phyloP scores from a whole-genome alignment of 2,329 filamentous ascomycete species.

The Ceratocystis albifundus region DNA sequence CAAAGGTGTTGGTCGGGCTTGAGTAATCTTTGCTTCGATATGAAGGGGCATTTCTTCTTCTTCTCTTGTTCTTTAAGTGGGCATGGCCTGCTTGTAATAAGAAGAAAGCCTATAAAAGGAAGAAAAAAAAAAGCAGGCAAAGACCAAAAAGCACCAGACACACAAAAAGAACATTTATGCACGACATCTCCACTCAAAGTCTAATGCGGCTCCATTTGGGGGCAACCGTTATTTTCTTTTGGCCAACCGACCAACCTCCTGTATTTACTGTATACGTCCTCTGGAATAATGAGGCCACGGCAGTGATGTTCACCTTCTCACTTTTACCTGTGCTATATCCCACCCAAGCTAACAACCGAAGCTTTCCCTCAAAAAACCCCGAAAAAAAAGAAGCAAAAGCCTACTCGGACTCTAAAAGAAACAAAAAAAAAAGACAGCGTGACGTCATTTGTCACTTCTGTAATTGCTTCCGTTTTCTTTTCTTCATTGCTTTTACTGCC shows the following conservation, averaged over 20 bases:
- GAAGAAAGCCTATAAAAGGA: not conserved
- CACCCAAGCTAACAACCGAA: too few species aligned
- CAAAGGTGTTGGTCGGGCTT: constrained; percentile 13
- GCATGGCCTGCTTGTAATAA: not conserved
- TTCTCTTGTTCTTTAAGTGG: not conserved
- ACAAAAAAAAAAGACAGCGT: constrained; percentile 15
- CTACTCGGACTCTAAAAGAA: not conserved
- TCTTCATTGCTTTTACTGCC: not conserved
- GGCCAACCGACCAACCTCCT: constrained; percentile 17
- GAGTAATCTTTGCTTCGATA: not conserved
- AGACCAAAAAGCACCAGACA: constrained; percentile 16
- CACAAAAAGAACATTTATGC: constrained; percentile 15
- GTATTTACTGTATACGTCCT: constrained; percentile 15
- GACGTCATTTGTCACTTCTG: constrained; percentile 13
- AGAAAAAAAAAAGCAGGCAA: constrained; percentile 6
- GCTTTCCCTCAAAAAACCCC: constrained; percentile 13
- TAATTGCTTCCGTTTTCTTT: not conserved
- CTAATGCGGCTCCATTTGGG: constrained; percentile 17
- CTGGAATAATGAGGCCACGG: constrained; percentile 19
- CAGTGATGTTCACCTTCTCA: not conserved
- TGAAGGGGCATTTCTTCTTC: not conserved
- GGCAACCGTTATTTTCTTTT: constrained; percentile 6
- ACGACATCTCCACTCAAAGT: constrained; percentile 17
- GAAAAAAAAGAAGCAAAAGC: constrained; percentile 15
- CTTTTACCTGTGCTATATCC: not conserved